These are phyloP conservation scores for Penicillium silybi DNA, from an alignment of 495 filamentous ascomycete genomes.

Conservation along the genomic window DNA sequence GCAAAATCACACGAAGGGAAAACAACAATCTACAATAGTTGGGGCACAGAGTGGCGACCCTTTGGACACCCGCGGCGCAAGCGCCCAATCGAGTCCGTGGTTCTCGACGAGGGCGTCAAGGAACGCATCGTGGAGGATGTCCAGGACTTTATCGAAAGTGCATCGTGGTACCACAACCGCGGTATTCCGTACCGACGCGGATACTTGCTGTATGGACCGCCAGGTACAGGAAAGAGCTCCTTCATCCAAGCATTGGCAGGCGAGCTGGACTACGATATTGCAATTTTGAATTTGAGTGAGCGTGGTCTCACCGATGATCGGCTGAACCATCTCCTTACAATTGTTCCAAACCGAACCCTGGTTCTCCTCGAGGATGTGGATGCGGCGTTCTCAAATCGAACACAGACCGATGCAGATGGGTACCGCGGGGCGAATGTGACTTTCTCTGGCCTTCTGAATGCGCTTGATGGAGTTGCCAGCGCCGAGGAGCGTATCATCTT, in stretches of 20 bases:
- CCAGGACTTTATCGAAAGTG: slow-evolving; percentile 71
- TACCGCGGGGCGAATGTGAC: slow-evolving; percentile 90
- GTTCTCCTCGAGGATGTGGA: slow-evolving; percentile 93
- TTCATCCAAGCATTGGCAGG: slow-evolving; percentile 96
- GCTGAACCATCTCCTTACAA: slow-evolving; percentile 80
- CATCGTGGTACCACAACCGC: slow-evolving; percentile 88
- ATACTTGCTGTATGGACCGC: slow-evolving; percentile 90
- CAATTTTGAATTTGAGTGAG: slow-evolving; percentile 90
- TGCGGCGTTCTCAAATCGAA: slow-evolving; percentile 80
- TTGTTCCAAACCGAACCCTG: slow-evolving; percentile 80
- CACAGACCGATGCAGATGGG: slow-evolving; percentile 72
- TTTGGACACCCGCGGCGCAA: slow-evolving; percentile 87
- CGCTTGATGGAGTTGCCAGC: slow-evolving; percentile 91
- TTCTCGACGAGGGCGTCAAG: slow-evolving; percentile 81
- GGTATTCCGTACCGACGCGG: slow-evolving; percentile 93
- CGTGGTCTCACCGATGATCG: slow-evolving; percentile 90
- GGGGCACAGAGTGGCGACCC: slow-evolving; percentile 75
- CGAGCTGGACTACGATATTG: slow-evolving; percentile 88
- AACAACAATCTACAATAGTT: slow-evolving; percentile 83
- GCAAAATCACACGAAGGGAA: slow-evolving; percentile 81
- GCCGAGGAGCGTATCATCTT: slow-evolving; percentile 92
- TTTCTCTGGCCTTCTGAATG: slow-evolving; percentile 90
- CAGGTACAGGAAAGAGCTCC: slow-evolving; percentile 91
- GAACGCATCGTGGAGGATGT: slow-evolving; percentile 83
- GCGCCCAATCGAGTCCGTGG: slow-evolving; percentile 80